phyloP scores from a whole-genome alignment of 352 stramenopile genomes.

The Pythium chondricola region DNA sequence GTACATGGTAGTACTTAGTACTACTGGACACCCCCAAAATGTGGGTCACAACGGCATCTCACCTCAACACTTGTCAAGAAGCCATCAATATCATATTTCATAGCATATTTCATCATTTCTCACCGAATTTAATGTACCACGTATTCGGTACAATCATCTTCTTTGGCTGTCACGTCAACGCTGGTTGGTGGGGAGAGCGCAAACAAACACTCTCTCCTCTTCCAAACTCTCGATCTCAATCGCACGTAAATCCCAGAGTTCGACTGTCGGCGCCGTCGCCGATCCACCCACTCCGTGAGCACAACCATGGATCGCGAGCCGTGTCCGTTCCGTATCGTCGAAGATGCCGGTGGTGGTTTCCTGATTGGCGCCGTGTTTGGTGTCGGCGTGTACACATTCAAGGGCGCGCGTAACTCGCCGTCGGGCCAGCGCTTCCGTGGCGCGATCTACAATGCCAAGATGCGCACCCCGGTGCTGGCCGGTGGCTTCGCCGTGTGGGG shows the following conservation, averaged over 20 bases:
- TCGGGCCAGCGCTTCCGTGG: slow-evolving; percentile 86
- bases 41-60: no score
- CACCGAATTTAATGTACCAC: slow-evolving; percentile 1
- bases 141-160: not conserved
- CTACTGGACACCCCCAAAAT: no score
- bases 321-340: slow-evolving; percentile 98
- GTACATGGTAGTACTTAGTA: no score
- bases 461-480: slow-evolving; percentile 91
- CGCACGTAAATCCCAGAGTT: not conserved
- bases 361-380: slow-evolving; percentile 94
- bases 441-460: slow-evolving; percentile 92
- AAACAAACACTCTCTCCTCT: slow-evolving; percentile 15
- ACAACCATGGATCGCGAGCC: slow-evolving; percentile 87
- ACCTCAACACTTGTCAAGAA: no score
- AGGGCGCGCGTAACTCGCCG: slow-evolving; percentile 92
- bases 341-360: slow-evolving; percentile 97
- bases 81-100: no score
- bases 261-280: no score
- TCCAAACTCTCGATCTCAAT: slow-evolving; percentile 3
- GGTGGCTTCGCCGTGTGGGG: slow-evolving; percentile 95
- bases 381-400: slow-evolving; percentile 95
- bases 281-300: not conserved
- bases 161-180: not conserved
- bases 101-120: no score
- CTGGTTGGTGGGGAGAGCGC: slow-evolving; percentile 20